phyloP scores from a whole-genome alignment of 176 grass and related monocot genomes.

The Dendrocalamus sinicus region DNA sequence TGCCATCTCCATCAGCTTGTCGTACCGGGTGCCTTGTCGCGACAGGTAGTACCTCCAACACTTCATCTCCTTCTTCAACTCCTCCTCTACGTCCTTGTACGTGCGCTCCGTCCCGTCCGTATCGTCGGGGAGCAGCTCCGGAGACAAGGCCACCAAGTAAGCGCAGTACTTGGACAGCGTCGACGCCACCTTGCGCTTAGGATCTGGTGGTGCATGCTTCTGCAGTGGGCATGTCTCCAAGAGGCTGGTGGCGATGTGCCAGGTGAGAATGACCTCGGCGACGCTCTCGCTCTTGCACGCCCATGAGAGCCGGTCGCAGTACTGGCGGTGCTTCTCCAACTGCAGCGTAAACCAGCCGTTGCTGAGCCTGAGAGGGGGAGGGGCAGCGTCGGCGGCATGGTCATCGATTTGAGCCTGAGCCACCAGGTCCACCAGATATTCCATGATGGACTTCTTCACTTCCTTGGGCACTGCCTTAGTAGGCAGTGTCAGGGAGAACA shows the following conservation, averaged over 20 bases:
- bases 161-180: background rate
- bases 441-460: background rate
- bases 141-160: background rate
- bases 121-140: background rate
- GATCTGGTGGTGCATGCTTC: background rate
- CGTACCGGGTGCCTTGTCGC: background rate
- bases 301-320: background rate
- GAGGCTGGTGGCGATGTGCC: constrained; percentile 17
- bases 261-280: background rate
- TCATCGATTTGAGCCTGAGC: too few species aligned
- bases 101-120: background rate
- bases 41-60: background rate
- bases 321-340: background rate
- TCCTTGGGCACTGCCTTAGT: background rate
- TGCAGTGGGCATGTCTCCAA: background rate
- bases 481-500: too few species aligned
- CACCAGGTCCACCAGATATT: accelerated
- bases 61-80: background rate
- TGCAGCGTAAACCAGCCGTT: background rate
- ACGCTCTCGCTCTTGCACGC: background rate
- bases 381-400: too few species aligned
- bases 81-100: background rate
- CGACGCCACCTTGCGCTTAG: background rate
- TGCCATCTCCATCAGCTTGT: too few species aligned
- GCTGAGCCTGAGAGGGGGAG: background rate